Evolutionary conservation across 2,329 filamentous ascomycete species (phyloP), one percentile per base, ranked within the genome.

Genomic region (Acrocalymma vagum): DNA sequence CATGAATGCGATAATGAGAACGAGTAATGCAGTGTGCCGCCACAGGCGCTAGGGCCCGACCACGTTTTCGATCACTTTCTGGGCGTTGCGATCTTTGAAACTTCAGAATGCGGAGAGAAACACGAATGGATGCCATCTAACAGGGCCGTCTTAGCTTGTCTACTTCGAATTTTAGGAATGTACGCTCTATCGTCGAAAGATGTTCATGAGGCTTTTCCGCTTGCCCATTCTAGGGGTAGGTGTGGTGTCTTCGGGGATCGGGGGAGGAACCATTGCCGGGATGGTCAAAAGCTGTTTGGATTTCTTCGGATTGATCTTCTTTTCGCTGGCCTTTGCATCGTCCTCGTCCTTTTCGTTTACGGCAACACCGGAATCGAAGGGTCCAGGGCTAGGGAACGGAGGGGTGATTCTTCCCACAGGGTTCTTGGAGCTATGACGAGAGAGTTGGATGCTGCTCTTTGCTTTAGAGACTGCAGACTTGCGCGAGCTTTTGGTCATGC

Each of bases 161-260:
- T n/a, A n/a, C n/a, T n/a, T n/a, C n/a, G n/a, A n/a, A n/a, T n/a
- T n/a, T n/a, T n/a, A n/a, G n/a, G n/a, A n/a, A n/a, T n/a, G n/a
- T n/a, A n/a, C n/a, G n/a, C n/a, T n/a, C n/a, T n/a, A 58, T 45
- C 65, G 60, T 37, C 67, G 68, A 51, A 77, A 77, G 21, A 75
- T 72, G 15, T 64, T 61, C 40, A 75, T 51, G 42, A 78, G 71
- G 45, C 73, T 77, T 62, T 77, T 77, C 42, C 74, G 65, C 61
- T 76, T 77, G 36, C 67, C 64, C 29, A 75, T 60, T 41, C 63
- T 69, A n/a, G 65, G 57, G n/a, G 53, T 54, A 9, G 57, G 42
- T 16, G 48, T 48, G 14, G 30, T 50, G 43, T 68, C 57, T 42
- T 63, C 46, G 24, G 65, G 64, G 21, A 65, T 58, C 6, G 65